Percentiles rank a stretch among this genome's conserved stretches.
Conservation (phyloP, 192 early-diverging fungal species). For the Phlyctochytrium planicorne region DNA sequence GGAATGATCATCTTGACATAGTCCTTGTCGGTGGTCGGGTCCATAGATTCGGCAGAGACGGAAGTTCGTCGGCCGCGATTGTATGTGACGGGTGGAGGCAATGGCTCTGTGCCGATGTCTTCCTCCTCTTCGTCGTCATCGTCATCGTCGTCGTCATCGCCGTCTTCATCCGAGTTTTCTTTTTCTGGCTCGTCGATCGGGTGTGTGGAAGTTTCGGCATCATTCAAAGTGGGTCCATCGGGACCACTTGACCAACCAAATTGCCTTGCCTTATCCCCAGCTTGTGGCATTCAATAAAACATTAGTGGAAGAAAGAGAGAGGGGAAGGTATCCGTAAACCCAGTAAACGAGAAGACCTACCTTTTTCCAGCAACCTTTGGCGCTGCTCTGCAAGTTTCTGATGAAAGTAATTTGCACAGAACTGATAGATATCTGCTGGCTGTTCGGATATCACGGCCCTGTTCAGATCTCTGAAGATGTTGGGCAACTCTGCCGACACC, state of each 20-base stretch:
- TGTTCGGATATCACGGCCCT: constrained; percentile 70
- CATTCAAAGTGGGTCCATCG: too few relatives aligned
- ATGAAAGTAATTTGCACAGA: constrained; percentile 89
- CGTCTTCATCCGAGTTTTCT: constrained; percentile 29
- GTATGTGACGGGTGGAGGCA: constrained; percentile 62
- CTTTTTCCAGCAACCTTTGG: not conserved
- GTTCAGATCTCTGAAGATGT: constrained; percentile 81
- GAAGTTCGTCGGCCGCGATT: constrained; percentile 90
- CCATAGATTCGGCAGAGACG: constrained; percentile 95
- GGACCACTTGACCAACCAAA: too few relatives aligned
- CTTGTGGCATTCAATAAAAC: too few relatives aligned
- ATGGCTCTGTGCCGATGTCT: constrained; percentile 58
- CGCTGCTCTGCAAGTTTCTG: constrained; percentile 78
- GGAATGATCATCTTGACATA: constrained; percentile 85
- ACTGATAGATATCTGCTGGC: constrained; percentile 88
- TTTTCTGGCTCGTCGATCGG: not conserved
- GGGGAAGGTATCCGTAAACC: too few relatives aligned
- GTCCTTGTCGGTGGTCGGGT: constrained; percentile 75
- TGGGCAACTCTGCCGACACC: constrained; percentile 55
- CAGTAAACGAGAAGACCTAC: not conserved
- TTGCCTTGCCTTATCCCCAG: too few relatives aligned
- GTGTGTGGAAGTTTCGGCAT: too few relatives aligned
- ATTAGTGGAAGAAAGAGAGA: too few relatives aligned
- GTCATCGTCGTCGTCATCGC: constrained; percentile 51
- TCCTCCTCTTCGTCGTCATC: constrained; percentile 60